Evolutionary conservation across 441 rosid species (phyloP).

Genomic region (Capsella rubella): DNA sequence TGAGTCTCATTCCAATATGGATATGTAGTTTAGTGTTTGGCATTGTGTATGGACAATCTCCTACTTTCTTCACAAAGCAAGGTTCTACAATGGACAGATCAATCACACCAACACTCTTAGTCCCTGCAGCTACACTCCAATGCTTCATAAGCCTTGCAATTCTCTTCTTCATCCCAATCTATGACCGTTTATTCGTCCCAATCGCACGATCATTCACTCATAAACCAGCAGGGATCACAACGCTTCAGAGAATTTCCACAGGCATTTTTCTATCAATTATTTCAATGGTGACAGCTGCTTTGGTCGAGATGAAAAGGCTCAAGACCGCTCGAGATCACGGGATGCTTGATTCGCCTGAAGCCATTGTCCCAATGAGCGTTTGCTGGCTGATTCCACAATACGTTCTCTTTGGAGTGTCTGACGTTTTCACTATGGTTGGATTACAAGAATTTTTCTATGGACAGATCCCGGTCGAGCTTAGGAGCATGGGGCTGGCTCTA

Average conservation of each 20-base stretch:
- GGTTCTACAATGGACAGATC: conserved; percentile 57
- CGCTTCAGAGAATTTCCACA: conserved; percentile 59
- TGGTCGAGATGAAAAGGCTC: conserved; percentile 56
- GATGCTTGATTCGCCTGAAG: no score
- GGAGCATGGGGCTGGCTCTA: conserved; percentile 36
- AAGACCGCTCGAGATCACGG: conserved; percentile 27
- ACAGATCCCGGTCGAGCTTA: conserved; percentile 37
- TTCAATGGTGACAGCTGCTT: conserved; percentile 51
- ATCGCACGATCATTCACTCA: conserved; percentile 47
- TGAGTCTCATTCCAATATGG: conserved; percentile 61
- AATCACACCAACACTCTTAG: conserved; percentile 41
- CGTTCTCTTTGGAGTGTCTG: conserved; percentile 45
- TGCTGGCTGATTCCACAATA: conserved; percentile 65
- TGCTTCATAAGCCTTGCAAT: conserved; percentile 43
- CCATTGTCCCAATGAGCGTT: conserved; percentile 35
- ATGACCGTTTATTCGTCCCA: conserved; percentile 57
- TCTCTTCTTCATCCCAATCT: conserved; percentile 49
- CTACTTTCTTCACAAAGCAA: conserved; percentile 61
- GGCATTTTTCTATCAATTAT: conserved; percentile 45
- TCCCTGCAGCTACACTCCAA: conserved; percentile 62
- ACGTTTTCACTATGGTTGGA: conserved; percentile 50
- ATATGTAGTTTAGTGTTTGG: conserved; percentile 44
- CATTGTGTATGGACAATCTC: conserved; percentile 46
- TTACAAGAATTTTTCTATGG: conserved; percentile 56
- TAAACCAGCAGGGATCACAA: conserved; percentile 55